Evolutionary conservation across 441 rosid genomes (phyloP), one percentile per base, ranked within the genome.

Genomic region (Capsella rubella): DNA sequence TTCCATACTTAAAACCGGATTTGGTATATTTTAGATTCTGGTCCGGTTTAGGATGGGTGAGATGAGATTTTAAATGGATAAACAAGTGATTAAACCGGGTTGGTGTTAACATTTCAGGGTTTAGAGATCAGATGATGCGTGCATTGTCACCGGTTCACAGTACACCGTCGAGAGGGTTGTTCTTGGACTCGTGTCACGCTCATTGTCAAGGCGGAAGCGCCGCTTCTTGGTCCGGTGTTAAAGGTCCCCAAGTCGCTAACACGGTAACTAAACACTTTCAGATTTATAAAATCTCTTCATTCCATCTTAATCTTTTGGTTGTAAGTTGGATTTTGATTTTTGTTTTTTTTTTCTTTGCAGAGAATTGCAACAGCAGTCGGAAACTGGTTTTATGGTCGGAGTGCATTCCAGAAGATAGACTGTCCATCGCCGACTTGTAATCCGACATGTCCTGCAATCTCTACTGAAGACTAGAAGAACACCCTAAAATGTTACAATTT

Each of bases 341-440:
- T 15, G 28, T 18, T 4, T 37, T 6, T 37, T 6, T 28, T 42
- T 21, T 0, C 32, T 0, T 12, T 74, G 75, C 90, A 92, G 99
- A 81, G 85, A 78, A 95, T 95, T 4, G 86, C 88, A 3, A 85
- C 81, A 79, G 97, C 99, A 9, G 89, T 90, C 0, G 98, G 98
- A 75, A 95, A 92, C 70, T 95, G 99, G 99, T 95, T 78, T 57
- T 86, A 72, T 8, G 87, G 85, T 4, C 37, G 98, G 73, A 79
- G 81, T 47, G 73, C 81, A 42, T 78, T 89, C 74, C 79, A 82
- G 64, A 87, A 85, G 85, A 84, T 89, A 2, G 99, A 95, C 51
- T 88, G 93, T 70, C 83, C 96, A 2, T 69, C 76, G 21, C 91
- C 90, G 45, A 92, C 87, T 39, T 86, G 95, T 85, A 91, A 94